A percentile compares a stretch with the other conserved stretches of the same genome.
Evolutionary conservation across 805 yeast species (phyloP).

Genomic region (Zygoascus biomembranicola): DNA sequence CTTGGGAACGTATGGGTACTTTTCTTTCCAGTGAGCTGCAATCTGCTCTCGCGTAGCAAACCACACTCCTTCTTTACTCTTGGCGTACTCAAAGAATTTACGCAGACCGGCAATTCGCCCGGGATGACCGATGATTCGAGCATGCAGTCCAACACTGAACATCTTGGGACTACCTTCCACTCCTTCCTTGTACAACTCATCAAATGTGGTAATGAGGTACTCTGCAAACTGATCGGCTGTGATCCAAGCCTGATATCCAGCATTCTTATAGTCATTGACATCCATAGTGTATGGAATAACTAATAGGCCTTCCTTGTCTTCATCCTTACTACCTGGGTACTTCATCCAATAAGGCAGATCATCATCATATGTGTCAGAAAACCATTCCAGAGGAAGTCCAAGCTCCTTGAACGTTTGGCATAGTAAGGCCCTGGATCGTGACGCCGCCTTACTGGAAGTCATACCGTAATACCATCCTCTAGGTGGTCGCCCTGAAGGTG

Average conservation of each 20-base stretch:
- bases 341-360: slow-evolving; percentile 8
- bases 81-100: slow-evolving; percentile 31
- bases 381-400: slow-evolving; percentile 8
- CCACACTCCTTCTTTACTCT: slow-evolving; percentile 30
- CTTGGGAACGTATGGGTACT: slow-evolving; percentile 5
- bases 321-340: neutral
- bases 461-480: slow-evolving; percentile 32
- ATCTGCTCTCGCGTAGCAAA: slow-evolving; percentile 32
- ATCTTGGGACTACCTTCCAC: slow-evolving; percentile 31
- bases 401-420: neutral
- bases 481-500: slow-evolving; percentile 27
- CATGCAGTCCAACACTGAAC: slow-evolving; percentile 33
- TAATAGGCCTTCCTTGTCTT: slow-evolving; percentile 17
- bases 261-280: slow-evolving; percentile 26
- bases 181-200: slow-evolving; percentile 32
- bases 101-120: slow-evolving; percentile 30
- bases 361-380: slow-evolving; percentile 8
- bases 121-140: slow-evolving; percentile 32
- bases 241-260: slow-evolving; percentile 23
- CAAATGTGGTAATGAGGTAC: slow-evolving; percentile 32
- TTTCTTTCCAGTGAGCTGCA: slow-evolving; percentile 25
- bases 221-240: slow-evolving; percentile 24
- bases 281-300: slow-evolving; percentile 29
- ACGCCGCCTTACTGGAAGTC: slow-evolving; percentile 24
- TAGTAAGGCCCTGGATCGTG: slow-evolving; percentile 5